These are phyloP conservation scores for Pseudogymnoascus sp. DNA, from an alignment of 2,329 filamentous ascomycete genomes.

Conservation along the genomic window DNA sequence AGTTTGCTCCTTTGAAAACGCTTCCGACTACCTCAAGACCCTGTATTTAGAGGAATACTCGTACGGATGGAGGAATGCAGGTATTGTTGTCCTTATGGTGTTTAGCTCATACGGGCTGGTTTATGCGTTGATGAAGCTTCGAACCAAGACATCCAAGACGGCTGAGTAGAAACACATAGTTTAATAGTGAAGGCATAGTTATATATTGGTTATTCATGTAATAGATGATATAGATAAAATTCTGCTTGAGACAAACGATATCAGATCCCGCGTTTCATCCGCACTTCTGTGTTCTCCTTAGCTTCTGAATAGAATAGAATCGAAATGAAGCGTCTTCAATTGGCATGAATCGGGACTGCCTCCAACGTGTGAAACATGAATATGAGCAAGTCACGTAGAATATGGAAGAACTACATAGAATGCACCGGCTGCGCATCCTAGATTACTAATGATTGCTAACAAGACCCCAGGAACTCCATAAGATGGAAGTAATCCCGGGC, in stretches of 20 bases:
- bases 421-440: neutral
- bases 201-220: neutral
- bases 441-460: neutral
- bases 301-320: neutral
- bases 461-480: neutral
- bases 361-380: neutral
- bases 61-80: constrained; percentile 60
- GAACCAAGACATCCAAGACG: constrained; percentile 41
- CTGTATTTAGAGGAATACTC: constrained; percentile 54
- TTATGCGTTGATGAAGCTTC: constrained; percentile 41
- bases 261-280: neutral
- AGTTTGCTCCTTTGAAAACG: constrained; percentile 53
- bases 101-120: constrained; percentile 36
- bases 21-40: constrained; percentile 50
- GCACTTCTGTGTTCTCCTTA: too few relatives aligned
- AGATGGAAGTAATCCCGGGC: neutral
- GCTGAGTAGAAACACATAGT: constrained; percentile 19
- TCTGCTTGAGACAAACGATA: neutral
- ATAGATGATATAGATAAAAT: neutral
- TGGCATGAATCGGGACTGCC: neutral
- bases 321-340: neutral
- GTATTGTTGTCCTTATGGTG: constrained; percentile 37
- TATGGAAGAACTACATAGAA: neutral
- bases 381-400: neutral
- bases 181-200: neutral